Percentiles rank a stretch among this genome's conserved stretches.
Evolutionary conservation across 2,329 filamentous ascomycete species (phyloP).

Genomic region (Aureobasidium sp.): DNA sequence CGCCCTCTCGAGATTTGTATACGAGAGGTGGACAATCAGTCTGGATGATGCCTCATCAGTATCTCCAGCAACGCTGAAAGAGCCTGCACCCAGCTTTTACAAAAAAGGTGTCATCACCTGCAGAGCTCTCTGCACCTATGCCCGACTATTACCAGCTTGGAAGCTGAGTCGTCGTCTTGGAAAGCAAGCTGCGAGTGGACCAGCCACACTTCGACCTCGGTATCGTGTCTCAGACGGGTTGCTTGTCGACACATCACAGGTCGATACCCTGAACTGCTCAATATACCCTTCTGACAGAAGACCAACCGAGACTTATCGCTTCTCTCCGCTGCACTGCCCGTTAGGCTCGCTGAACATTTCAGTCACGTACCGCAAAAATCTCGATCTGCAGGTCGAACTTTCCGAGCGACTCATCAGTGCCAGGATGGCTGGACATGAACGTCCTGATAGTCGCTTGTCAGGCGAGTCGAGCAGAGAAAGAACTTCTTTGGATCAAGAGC

Average conservation of each 20-base stretch:
- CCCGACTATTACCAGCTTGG: constrained; percentile 78
- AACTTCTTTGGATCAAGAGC: constrained; percentile 12
- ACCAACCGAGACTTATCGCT: constrained; percentile 61
- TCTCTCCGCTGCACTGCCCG: constrained; percentile 79
- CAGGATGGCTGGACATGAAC: constrained; percentile 8
- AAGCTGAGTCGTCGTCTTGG: constrained; percentile 70
- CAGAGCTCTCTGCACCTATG: constrained; percentile 75
- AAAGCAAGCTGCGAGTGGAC: constrained; percentile 59
- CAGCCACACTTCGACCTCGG: constrained; percentile 58
- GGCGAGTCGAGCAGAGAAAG: constrained; percentile 8
- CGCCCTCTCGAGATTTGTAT: constrained; percentile 61
- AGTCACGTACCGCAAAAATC: constrained; percentile 79
- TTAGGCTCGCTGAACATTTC: constrained; percentile 75
- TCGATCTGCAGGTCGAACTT: constrained; percentile 85
- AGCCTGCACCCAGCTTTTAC: constrained; percentile 77
- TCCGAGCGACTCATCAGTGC: constrained; percentile 61
- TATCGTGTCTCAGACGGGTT: constrained; percentile 66
- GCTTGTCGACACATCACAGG: constrained; percentile 39
- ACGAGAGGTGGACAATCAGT: constrained; percentile 88
- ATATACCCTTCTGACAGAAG: constrained; percentile 55
- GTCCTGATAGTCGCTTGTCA: constrained; percentile 1
- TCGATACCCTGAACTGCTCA: constrained; percentile 65
- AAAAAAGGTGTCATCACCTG: constrained; percentile 97
- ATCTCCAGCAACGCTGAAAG: constrained; percentile 49
- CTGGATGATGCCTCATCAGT: constrained; percentile 56